Evolutionary conservation across 371 early-diverging fungal species (phyloP), one percentile per base, ranked within the genome.

Genomic region (Mucor circinelloides): DNA sequence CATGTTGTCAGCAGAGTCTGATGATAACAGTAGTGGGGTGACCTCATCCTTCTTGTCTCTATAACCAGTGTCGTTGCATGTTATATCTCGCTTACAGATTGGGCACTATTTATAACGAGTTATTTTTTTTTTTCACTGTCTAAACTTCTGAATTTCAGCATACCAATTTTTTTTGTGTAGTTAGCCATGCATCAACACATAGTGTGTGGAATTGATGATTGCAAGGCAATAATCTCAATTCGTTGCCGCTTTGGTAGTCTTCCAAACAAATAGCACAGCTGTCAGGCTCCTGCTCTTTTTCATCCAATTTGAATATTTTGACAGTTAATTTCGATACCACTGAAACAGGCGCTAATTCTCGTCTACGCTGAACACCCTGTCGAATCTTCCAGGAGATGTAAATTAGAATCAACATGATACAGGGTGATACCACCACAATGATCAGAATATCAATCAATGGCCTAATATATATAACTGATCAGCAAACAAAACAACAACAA

Each of bases 221-320:
- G 77, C 99, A 99, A 2, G 92, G 92, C 32, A 99, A 80, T 10
- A 89, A 74, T 3, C 97, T 79, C 52, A 98, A 70, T 60, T 86
- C 84, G 52, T 93, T 93, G 6, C 89, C 91, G 25, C 88, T 86
- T 38, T 83, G 80, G 77, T 92, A 98, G 44, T 94, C 95, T 38
- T 95, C 94, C 66, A 98, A 81, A 78, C 99, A 99, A 44, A 99
- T 95, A 10, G 93, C 90, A 77, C 99, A 99, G 42, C 90, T 87
- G 5, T 86, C 87, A 28, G 87, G 83, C 59, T 87, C 79, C 25
- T 76, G 74, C 38, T 74, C 66, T 40, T 75, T 72, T 61, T 90
- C 87, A 34, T 84, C 67, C 40, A 64, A 58, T 58, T 75, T 83
- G 60, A 87, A 92, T 19, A 83, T 77, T 63, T 86, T 89, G 54